Percentiles rank a stretch among this genome's conserved stretches.
phyloP scores from a whole-genome alignment of 2,329 filamentous ascomycete species.

The Fusarium dlaminii region DNA sequence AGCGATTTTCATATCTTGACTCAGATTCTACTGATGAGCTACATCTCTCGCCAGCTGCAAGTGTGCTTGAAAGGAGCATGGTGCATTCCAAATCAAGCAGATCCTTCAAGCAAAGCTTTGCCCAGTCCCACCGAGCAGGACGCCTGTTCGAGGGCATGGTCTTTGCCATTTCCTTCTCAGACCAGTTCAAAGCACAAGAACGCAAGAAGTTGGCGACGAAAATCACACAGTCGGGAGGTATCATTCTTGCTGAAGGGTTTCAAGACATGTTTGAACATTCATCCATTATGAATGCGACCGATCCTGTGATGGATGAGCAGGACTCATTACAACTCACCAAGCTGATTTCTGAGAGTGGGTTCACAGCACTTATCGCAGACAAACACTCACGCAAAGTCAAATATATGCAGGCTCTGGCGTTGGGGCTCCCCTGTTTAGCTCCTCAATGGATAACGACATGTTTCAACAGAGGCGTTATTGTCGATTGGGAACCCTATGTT shows the following conservation, averaged over 20 bases:
- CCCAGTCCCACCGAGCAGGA: conserved; percentile 38
- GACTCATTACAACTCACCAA: conserved; percentile 62
- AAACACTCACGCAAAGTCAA: conserved; percentile 87
- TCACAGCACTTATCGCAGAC: conserved; percentile 87
- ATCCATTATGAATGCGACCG: conserved; percentile 47
- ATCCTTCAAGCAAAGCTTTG: conserved; percentile 43
- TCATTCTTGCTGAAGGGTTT: conserved; percentile 78
- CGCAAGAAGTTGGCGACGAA: conserved; percentile 62
- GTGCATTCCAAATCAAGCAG: conserved; percentile 42
- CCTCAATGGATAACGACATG: conserved; percentile 84
- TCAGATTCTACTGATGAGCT: conserved; percentile 62
- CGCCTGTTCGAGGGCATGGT: conserved; percentile 80
- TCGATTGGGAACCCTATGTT: conserved; percentile 84
- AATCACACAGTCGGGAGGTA: conserved; percentile 77
- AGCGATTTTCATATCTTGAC: conserved; percentile 44
- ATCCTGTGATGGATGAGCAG: conserved; percentile 44
- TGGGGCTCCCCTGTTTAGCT: conserved; percentile 87
- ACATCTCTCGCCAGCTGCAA: conserved; percentile 50
- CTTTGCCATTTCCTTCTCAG: conserved; percentile 82
- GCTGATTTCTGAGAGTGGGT: conserved; percentile 68
- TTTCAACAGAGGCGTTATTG: conserved; percentile 64
- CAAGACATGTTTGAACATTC: conserved; percentile 76
- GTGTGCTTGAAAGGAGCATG: conserved; percentile 52
- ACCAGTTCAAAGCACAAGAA: conserved; percentile 53
- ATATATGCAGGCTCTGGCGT: conserved; percentile 92